A percentile compares a stretch with the other conserved stretches of the same genome.
Evolutionary conservation across 805 yeast species (phyloP).

Genomic region (Candida incommunis): DNA sequence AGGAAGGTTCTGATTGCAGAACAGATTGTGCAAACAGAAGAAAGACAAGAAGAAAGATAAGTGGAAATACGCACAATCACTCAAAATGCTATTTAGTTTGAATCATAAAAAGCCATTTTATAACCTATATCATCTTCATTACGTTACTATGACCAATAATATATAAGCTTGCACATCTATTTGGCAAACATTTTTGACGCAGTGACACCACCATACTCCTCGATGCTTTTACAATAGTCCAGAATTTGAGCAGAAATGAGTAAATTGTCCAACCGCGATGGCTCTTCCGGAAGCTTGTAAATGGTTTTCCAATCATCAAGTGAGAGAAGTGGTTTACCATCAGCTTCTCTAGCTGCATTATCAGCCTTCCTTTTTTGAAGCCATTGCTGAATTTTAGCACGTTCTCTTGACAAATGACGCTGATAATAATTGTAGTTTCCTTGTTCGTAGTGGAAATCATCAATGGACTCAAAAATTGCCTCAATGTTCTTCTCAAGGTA

Average conservation of each 20-base stretch:
- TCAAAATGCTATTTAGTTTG: too few species aligned
- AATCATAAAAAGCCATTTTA: too few species aligned
- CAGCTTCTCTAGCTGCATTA: constrained; percentile 43
- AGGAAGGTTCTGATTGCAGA: too few species aligned
- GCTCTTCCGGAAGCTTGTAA: constrained; percentile 58
- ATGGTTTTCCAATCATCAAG: constrained; percentile 50
- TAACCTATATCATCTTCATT: too few species aligned
- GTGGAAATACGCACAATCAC: too few species aligned
- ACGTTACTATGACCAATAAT: too few species aligned
- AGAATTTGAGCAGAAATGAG: constrained; percentile 54
- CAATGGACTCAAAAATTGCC: constrained; percentile 51
- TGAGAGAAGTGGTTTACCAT: constrained; percentile 35
- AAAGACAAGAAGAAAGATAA: too few species aligned
- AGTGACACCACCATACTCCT: constrained; percentile 55
- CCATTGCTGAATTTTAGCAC: constrained; percentile 59
- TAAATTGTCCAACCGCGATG: constrained; percentile 60
- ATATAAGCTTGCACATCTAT: constrained; percentile 17
- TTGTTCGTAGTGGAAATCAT: constrained; percentile 65
- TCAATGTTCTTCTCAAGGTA: constrained; percentile 36
- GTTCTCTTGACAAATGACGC: constrained; percentile 59
- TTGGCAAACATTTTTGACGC: constrained; percentile 44
- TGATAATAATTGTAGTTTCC: constrained; percentile 72
- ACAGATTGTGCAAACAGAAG: too few species aligned
- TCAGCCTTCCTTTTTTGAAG: constrained; percentile 54
- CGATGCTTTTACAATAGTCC: constrained; percentile 56